These are phyloP conservation scores for Trypanosoma lewisi DNA, from an alignment of 208 protist species.

Conservation along the genomic window DNA sequence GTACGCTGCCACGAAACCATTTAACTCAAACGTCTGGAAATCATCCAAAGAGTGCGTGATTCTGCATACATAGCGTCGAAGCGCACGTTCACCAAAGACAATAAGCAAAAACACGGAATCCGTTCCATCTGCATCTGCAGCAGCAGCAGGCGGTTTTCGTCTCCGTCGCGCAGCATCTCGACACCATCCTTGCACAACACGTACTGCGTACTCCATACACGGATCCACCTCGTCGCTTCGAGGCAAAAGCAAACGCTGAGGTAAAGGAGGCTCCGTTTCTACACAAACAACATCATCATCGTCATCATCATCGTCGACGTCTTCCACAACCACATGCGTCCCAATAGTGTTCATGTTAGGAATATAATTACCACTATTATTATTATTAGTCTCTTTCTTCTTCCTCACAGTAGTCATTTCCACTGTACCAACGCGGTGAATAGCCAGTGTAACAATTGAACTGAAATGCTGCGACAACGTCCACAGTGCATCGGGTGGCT, in stretches of 20 bases:
- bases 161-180: constrained; percentile 26
- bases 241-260: constrained; percentile 34
- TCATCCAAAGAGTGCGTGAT: constrained; percentile 46
- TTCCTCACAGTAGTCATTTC: constrained; percentile 8
- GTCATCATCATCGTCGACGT: constrained; percentile 28
- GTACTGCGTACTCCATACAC: constrained; percentile 52
- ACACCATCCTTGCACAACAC: constrained; percentile 56
- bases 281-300: constrained; percentile 32
- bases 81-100: constrained; percentile 30
- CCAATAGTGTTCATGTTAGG: neutral
- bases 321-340: constrained; percentile 30
- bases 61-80: constrained; percentile 54
- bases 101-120: constrained; percentile 38
- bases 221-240: constrained; percentile 54
- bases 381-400: neutral
- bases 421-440: constrained; percentile 62
- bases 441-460: constrained; percentile 69
- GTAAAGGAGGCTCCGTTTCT: neutral
- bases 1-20: constrained; percentile 55
- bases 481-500: constrained; percentile 63
- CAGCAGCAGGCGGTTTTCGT: too few species aligned
- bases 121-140: neutral
- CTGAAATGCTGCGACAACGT: constrained; percentile 74
- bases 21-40: constrained; percentile 62
- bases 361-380: neutral